Evolutionary conservation across 768 basidiomycete species (phyloP).

Genomic region (Serendipita sp.): DNA sequence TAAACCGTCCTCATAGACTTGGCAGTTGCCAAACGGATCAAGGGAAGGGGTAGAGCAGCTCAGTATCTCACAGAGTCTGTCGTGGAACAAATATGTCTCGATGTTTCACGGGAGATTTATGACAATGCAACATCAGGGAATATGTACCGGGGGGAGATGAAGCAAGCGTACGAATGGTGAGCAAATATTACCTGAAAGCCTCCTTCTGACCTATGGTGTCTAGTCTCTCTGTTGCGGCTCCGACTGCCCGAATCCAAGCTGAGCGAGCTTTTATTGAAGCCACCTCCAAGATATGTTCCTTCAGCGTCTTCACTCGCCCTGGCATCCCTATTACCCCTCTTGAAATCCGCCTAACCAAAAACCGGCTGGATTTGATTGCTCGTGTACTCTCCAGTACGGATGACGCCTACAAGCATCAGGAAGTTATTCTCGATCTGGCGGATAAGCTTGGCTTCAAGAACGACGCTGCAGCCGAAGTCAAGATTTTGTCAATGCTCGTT

Average conservation of each 20-base stretch:
- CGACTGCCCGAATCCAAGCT: conserved; percentile 40
- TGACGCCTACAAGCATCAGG: conserved; percentile 81
- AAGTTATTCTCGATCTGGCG: conserved; percentile 80
- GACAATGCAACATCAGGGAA: conserved; percentile 90
- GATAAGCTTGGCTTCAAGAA: conserved; percentile 69
- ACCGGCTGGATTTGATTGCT: conserved; percentile 74
- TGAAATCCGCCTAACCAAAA: conserved; percentile 82
- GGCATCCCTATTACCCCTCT: conserved; percentile 74
- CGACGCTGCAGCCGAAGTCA: conserved; percentile 61
- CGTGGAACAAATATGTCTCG: conserved; percentile 65
- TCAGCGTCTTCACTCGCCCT: conserved; percentile 60
- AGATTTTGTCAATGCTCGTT: conserved; percentile 77
- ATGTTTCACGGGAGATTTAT: conserved; percentile 78
- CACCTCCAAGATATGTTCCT: conserved; percentile 87
- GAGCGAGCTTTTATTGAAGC: conserved; percentile 96
- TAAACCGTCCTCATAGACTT: conserved; percentile 31
- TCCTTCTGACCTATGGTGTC: conserved; percentile 9
- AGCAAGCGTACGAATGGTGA: conserved; percentile 90
- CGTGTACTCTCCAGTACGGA: conserved; percentile 68
- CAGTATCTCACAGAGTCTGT: conserved; percentile 16
- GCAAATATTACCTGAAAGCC: conserved; percentile 9
- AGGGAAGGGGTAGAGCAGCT: not conserved
- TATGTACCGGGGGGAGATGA: conserved; percentile 88
- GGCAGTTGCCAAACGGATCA: conserved; percentile 36
- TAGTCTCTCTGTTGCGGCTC: conserved; percentile 61